phyloP scores from a whole-genome alignment of 2,329 filamentous ascomycete species.

The Calonectria leucothoes region DNA sequence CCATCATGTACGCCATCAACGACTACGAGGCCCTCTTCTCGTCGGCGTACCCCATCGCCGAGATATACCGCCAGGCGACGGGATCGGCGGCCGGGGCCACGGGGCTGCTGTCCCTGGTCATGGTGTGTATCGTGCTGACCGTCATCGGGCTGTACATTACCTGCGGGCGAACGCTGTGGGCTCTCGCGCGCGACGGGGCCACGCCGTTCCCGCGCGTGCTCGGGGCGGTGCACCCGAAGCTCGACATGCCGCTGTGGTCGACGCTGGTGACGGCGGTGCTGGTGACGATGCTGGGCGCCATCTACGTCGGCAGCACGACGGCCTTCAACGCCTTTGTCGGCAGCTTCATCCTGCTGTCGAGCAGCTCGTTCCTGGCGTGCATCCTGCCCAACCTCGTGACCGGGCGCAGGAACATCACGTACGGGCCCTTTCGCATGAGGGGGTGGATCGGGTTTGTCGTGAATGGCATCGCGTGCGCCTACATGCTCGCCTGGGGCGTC shows the following conservation, averaged over 20 bases:
- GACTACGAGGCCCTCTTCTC: slow-evolving; percentile 62
- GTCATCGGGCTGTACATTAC: slow-evolving; percentile 53
- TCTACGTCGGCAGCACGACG: slow-evolving; percentile 74
- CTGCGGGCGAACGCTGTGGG: slow-evolving; percentile 53
- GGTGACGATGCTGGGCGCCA: slow-evolving; percentile 67
- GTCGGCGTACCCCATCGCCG: slow-evolving; percentile 71
- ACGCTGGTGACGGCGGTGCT: slow-evolving; percentile 59
- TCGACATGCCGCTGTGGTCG: slow-evolving; percentile 55
- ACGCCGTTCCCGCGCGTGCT: slow-evolving; percentile 46
- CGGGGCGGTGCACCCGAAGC: slow-evolving; percentile 42
- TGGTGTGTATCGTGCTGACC: slow-evolving; percentile 51
- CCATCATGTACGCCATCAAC: slow-evolving; percentile 70
- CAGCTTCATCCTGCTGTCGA: slow-evolving; percentile 52
- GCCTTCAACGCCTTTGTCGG: slow-evolving; percentile 77
- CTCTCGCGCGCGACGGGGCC: slow-evolving; percentile 54
- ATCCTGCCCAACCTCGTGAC: slow-evolving; percentile 69
- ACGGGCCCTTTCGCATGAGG: slow-evolving; percentile 69
- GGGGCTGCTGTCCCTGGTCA: slow-evolving; percentile 58
- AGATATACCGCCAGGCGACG: slow-evolving; percentile 73
- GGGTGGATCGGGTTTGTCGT: slow-evolving; percentile 60
- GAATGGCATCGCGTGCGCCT: slow-evolving; percentile 63
- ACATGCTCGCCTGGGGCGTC: slow-evolving; percentile 71
- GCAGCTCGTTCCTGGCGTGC: slow-evolving; percentile 66
- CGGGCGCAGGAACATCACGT: slow-evolving; percentile 49
- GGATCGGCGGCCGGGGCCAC: slow-evolving; percentile 61